Conservation (phyloP, 371 early-diverging fungal species). For the Mucor plumbeus region DNA sequence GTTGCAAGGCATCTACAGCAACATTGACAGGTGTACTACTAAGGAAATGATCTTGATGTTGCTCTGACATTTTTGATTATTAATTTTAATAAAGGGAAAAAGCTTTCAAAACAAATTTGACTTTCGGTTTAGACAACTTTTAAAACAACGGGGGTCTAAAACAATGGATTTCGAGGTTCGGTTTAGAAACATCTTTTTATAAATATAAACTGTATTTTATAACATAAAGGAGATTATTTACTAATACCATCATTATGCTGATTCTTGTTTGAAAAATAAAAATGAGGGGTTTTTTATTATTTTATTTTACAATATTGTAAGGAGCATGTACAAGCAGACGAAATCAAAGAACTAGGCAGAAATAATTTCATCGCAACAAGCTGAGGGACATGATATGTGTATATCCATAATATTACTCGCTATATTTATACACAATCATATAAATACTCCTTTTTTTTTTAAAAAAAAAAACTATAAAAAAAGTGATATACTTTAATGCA, state of each 20-base stretch:
- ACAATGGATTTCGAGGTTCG: too few species aligned
- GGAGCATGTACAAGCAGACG: background rate
- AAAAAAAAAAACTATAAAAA: too few species aligned
- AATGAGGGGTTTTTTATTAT: background rate
- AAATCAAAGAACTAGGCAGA: background rate
- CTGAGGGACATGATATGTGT: background rate
- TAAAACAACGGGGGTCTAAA: conserved; percentile 5
- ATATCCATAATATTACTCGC: background rate
- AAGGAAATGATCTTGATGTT: conserved; percentile 10
- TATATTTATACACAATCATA: background rate
- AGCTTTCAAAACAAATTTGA: background rate
- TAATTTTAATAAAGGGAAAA: background rate
- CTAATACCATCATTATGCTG: background rate
- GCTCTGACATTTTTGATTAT: conserved; percentile 20
- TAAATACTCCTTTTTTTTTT: background rate
- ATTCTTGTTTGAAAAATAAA: background rate
- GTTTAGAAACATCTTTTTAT: too few species aligned
- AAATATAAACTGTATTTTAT: background rate
- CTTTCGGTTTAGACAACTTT: background rate
- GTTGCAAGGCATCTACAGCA: conserved; percentile 38
- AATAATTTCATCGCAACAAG: background rate
- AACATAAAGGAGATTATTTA: background rate
- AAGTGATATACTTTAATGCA: background rate
- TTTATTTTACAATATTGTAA: background rate
- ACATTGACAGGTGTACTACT: conserved; percentile 41